Percentiles rank a stretch among this genome's conserved stretches.
phyloP scores from a whole-genome alignment of 208 protist genomes.

The Leishmania gerbilli region DNA sequence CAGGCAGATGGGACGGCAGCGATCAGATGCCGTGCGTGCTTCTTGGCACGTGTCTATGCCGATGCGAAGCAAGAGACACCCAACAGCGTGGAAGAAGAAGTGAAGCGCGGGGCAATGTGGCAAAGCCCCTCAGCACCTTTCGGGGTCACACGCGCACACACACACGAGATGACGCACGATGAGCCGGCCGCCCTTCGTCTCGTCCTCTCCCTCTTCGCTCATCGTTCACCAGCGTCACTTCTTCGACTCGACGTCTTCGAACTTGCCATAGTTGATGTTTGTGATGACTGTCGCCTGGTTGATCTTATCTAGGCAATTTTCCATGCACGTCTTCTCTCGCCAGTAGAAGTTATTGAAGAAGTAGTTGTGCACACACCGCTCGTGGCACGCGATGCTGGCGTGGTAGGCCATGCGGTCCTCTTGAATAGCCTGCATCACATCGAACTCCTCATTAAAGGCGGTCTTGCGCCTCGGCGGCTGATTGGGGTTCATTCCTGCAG shows the following conservation, averaged over 20 bases:
- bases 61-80: not conserved
- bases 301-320: conserved; percentile 89
- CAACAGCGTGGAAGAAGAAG: too few species aligned
- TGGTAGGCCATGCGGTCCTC: conserved; percentile 87
- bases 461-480: conserved; percentile 40
- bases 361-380: conserved; percentile 82
- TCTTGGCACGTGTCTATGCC: too few species aligned
- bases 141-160: too few species aligned
- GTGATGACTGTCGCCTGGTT: conserved; percentile 84
- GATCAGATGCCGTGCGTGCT: too few species aligned
- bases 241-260: conserved; percentile 52
- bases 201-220: not conserved
- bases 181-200: not conserved
- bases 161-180: not conserved
- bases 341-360: conserved; percentile 82
- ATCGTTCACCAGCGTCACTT: conserved; percentile 13
- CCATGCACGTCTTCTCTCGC: conserved; percentile 80
- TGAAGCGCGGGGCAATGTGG: not conserved
- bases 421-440: conserved; percentile 81
- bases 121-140: not conserved
- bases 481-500: conserved; percentile 25
- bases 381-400: conserved; percentile 74
- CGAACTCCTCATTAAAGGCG: conserved; percentile 82
- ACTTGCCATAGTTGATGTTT: conserved; percentile 86
- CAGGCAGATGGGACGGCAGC: too few species aligned